Conservation (phyloP, 192 early-diverging fungal genomes). For the Backusella liffmaniae region DNA sequence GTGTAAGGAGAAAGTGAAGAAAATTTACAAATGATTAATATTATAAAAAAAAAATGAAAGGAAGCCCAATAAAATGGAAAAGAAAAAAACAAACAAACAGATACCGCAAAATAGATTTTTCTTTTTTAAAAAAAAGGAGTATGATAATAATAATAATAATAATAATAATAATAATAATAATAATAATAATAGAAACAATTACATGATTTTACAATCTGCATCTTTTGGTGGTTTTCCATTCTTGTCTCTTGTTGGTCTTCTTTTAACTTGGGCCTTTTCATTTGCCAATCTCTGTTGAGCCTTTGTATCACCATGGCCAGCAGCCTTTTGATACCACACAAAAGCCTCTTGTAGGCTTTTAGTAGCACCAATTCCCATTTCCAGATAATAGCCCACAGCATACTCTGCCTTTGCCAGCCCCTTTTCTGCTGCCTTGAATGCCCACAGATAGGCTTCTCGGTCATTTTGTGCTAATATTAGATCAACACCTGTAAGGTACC, state of each 20-base stretch:
- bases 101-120: neutral
- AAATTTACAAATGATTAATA: neutral
- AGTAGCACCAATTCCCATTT: constrained; percentile 84
- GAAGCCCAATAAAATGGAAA: neutral
- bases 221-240: constrained; percentile 29
- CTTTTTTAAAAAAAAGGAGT: neutral
- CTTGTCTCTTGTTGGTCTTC: constrained; percentile 24
- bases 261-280: constrained; percentile 4
- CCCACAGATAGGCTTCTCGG: constrained; percentile 96
- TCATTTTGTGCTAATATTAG: constrained; percentile 86
- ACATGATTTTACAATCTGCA: constrained; percentile 36
- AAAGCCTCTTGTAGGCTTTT: constrained; percentile 74
- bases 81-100: neutral
- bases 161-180: no score
- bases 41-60: neutral
- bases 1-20: neutral
- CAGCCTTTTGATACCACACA: constrained; percentile 83
- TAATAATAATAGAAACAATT: neutral
- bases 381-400: constrained; percentile 92
- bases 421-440: constrained; percentile 91
- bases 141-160: no score
- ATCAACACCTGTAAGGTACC: constrained; percentile 92
- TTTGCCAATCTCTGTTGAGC: constrained; percentile 78
- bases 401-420: constrained; percentile 94
- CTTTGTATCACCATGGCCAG: constrained; percentile 77